phyloP scores from a whole-genome alignment of 441 rosid species.

The Erysimum cheiri region DNA sequence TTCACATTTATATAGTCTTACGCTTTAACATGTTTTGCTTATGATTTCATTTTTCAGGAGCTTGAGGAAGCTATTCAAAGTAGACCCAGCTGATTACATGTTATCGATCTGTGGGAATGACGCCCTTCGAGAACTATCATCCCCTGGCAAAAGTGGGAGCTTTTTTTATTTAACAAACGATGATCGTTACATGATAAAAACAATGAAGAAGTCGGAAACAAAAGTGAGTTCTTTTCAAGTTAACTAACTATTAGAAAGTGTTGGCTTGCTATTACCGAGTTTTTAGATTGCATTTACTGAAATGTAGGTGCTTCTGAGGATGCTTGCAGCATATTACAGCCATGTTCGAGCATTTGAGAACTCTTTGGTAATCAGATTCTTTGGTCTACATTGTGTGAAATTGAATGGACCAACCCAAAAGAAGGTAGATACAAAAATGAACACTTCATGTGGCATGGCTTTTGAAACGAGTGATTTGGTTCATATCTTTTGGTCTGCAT shows the following conservation, averaged over 20 bases:
- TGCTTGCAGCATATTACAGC: slow-evolving; percentile 72
- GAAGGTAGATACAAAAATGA: slow-evolving; percentile 49
- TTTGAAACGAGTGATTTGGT: not conserved
- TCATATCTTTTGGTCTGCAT: slow-evolving; percentile 9
- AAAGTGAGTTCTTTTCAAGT: slow-evolving; percentile 48
- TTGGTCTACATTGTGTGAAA: slow-evolving; percentile 70
- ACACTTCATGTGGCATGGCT: not conserved
- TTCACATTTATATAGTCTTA: not conserved
- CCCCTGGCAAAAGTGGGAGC: slow-evolving; percentile 89
- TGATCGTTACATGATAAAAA: slow-evolving; percentile 50
- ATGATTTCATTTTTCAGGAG: slow-evolving; percentile 49
- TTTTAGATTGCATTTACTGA: not conserved
- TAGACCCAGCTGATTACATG: slow-evolving; percentile 82
- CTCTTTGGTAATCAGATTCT: slow-evolving; percentile 67
- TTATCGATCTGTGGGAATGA: slow-evolving; percentile 72
- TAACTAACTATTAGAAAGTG: slow-evolving; percentile 3
- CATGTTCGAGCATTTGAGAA: slow-evolving; percentile 68
- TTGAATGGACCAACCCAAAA: slow-evolving; percentile 63
- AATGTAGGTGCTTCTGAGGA: slow-evolving; percentile 65
- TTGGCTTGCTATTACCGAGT: slow-evolving; percentile 14
- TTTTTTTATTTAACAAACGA: slow-evolving; percentile 57
- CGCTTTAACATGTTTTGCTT: slow-evolving; percentile 15
- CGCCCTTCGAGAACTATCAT: slow-evolving; percentile 76
- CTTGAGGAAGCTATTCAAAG: slow-evolving; percentile 71
- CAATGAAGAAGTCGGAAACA: slow-evolving; percentile 71